These are phyloP conservation scores for Nepenthes gracilis DNA, from an alignment of 148 eudicot species.

Conservation along the genomic window DNA sequence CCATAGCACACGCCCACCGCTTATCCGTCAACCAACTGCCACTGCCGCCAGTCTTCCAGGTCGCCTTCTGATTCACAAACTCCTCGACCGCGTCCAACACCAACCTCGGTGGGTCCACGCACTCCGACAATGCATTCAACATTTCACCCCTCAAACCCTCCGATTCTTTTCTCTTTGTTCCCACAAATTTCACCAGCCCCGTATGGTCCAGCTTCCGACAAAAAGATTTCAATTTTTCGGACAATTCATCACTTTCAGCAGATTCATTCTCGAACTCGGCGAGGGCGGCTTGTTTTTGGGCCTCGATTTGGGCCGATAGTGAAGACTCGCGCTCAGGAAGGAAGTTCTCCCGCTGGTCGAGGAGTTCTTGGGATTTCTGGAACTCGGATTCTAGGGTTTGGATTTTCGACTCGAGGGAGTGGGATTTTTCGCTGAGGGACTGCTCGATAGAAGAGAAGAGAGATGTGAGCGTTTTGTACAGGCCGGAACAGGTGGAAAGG, in stretches of 20 bases:
- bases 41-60: constrained; percentile 16
- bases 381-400: constrained; percentile 18
- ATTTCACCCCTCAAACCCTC: constrained; percentile 21
- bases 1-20: constrained; percentile 41
- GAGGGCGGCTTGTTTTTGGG: constrained; percentile 17
- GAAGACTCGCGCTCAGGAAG: constrained; percentile 16
- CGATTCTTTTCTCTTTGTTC: constrained; percentile 34
- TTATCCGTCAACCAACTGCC: constrained; percentile 15
- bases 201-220: constrained; percentile 33
- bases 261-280: constrained; percentile 15
- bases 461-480: constrained; percentile 41
- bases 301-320: constrained; percentile 17
- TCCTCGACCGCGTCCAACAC: constrained; percentile 43
- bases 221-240: constrained; percentile 17
- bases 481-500: constrained; percentile 21
- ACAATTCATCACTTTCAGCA: constrained; percentile 3
- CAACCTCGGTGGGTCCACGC: constrained; percentile 34
- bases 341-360: constrained; percentile 28
- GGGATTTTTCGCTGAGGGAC: constrained; percentile 21
- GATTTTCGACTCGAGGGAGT: constrained; percentile 32
- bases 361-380: constrained; percentile 13
- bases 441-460: constrained; percentile 23
- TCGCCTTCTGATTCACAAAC: constrained; percentile 21
- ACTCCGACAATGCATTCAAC: constrained; percentile 16
- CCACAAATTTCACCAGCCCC: constrained; percentile 17